Conservation (phyloP, 164 flowering plant genomes). For the Chimonanthus salicifolius region DNA sequence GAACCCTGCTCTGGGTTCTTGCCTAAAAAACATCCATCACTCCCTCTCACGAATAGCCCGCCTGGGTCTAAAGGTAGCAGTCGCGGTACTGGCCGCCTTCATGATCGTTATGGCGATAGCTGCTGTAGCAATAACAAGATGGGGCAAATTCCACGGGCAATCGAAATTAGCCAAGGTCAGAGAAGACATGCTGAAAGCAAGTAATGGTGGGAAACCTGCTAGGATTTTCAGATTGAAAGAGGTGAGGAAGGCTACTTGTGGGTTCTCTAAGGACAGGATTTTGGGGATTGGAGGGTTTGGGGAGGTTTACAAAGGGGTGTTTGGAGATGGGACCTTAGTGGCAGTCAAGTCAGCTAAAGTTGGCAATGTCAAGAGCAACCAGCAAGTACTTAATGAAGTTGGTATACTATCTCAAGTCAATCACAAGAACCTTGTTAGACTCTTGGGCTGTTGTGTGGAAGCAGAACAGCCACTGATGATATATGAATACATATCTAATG, state of each 20-base stretch:
- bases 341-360: conserved; percentile 64
- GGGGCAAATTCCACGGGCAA: conserved; percentile 14
- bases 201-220: conserved; percentile 36
- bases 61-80: conserved; percentile 26
- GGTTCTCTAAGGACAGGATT: conserved; percentile 34
- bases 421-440: conserved; percentile 54
- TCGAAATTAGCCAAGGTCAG: conserved; percentile 35
- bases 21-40: conserved; percentile 25
- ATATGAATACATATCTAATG: conserved; percentile 59
- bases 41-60: conserved; percentile 3
- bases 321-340: conserved; percentile 50
- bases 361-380: conserved; percentile 48
- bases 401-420: conserved; percentile 68
- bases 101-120: conserved; percentile 18
- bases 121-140: conserved; percentile 15
- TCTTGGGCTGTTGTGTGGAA: conserved; percentile 64
- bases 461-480: conserved; percentile 58
- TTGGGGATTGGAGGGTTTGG: conserved; percentile 69
- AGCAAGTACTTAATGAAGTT: conserved; percentile 68
- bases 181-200: conserved; percentile 40
- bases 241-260: conserved; percentile 47
- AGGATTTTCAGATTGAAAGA: conserved; percentile 40
- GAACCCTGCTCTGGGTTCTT: conserved; percentile 35
- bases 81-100: conserved; percentile 26
- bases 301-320: conserved; percentile 59